Evolutionary conservation across 2,329 filamentous ascomycete genomes (phyloP).

Genomic region (Curvularia verruculosa): DNA sequence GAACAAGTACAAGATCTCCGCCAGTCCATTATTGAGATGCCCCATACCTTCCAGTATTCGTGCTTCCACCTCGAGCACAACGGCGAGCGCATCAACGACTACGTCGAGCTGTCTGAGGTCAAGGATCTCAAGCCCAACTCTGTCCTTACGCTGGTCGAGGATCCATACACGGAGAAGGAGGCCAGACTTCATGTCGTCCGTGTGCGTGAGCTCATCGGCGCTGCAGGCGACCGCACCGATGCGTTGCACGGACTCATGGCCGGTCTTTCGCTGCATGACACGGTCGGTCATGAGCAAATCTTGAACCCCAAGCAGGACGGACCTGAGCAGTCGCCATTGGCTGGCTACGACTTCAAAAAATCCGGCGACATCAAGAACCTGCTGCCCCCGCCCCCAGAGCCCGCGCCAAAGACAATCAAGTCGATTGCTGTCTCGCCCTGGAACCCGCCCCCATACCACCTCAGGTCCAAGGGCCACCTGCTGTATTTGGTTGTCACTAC

Average conservation of each 20-base stretch:
- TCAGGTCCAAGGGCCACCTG: conserved; percentile 89
- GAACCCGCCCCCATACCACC: conserved; percentile 93
- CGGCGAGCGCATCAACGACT: conserved; percentile 91
- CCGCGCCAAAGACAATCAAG: conserved; percentile 89
- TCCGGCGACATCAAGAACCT: conserved; percentile 72
- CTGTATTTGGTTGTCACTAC: conserved; percentile 89
- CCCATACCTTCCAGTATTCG: conserved; percentile 92
- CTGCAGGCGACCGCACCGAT: conserved; percentile 86
- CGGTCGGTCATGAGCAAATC: conserved; percentile 60
- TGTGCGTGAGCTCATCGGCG: conserved; percentile 90
- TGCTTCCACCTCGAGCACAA: conserved; percentile 97
- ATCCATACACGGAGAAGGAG: conserved; percentile 98
- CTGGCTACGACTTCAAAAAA: conserved; percentile 78
- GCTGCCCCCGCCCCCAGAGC: conserved; percentile 67
- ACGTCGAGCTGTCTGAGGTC: conserved; percentile 88
- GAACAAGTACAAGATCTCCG: conserved; percentile 98
- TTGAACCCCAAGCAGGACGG: conserved; percentile 34
- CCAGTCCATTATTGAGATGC: conserved; percentile 93
- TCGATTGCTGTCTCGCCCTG: conserved; percentile 85
- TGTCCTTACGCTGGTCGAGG: conserved; percentile 82
- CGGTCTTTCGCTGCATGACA: conserved; percentile 85
- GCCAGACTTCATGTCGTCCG: conserved; percentile 92
- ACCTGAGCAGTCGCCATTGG: conserved; percentile 53
- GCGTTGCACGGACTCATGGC: conserved; percentile 83
- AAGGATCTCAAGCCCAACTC: conserved; percentile 77